These are phyloP conservation scores for Malassezia vespertilionis DNA, from an alignment of 1,284 basidiomycete species.

Conservation along the genomic window DNA sequence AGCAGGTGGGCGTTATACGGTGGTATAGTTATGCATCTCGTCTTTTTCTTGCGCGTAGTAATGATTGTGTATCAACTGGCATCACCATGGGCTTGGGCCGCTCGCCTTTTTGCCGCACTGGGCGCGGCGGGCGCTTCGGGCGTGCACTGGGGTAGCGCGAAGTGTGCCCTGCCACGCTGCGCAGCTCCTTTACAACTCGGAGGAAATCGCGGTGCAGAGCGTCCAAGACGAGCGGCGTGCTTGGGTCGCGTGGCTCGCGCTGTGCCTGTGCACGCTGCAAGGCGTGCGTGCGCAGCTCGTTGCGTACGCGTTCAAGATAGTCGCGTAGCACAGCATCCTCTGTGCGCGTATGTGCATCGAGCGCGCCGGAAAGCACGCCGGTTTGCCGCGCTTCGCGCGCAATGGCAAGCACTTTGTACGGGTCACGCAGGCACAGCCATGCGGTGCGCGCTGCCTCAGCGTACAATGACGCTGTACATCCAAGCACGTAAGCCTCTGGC, in stretches of 20 bases:
- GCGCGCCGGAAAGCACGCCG: background rate
- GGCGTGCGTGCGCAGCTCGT: conserved; percentile 2
- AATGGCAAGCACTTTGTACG: conserved; percentile 6
- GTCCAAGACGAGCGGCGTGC: background rate
- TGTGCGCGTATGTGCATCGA: background rate
- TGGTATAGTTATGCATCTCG: conserved; percentile 1
- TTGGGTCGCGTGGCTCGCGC: no score
- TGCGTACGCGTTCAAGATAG: conserved; percentile 14
- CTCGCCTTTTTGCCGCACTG: background rate
- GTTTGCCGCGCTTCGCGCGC: conserved; percentile 11
- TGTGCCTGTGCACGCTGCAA: background rate
- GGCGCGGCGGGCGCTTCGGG: background rate
- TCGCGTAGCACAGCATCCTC: conserved; percentile 11
- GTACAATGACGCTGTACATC: conserved; percentile 32
- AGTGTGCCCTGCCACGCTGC: conserved; percentile 8
- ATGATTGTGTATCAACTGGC: conserved; percentile 5
- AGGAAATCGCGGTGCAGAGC: conserved; percentile 10
- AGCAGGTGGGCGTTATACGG: conserved; percentile 13
- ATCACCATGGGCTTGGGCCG: background rate
- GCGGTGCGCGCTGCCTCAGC: conserved; percentile 35
- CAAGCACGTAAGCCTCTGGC: conserved; percentile 32
- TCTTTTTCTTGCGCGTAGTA: conserved; percentile 4
- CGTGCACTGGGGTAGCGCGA: background rate
- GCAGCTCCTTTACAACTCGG: conserved; percentile 9
- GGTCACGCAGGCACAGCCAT: conserved; percentile 30